Base-by-base conservation (phyloP, 164 flowering plant genomes). In the Litsea cubeba region DNA sequence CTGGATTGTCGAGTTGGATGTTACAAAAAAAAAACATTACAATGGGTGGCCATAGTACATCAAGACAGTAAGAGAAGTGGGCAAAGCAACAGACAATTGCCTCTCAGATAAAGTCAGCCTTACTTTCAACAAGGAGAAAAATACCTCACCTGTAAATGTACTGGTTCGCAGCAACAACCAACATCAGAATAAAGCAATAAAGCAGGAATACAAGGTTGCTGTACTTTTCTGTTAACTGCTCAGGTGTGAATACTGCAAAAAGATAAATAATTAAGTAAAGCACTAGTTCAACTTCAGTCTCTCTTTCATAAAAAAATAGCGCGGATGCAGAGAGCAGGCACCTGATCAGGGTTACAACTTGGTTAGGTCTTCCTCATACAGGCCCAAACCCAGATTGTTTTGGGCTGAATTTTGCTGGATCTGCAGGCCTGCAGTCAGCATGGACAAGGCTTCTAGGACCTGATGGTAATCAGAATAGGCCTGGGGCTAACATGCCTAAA, bases 201-300 rank as follows among this genome's bases (percentile, higher is more conserved):
- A 93, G 73, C 67, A 95, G 89, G 81, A 95, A 95, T 49, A 90
- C 77, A 20, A 85, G 76, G 80, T 93, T 93, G 84, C 91, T 86
- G 81, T 87, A 95, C 84, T 95, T 95, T 82, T 93, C 99, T 35
- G 87, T 95, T 89, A 95, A 85, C 81, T 95, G 89, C 81, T 91
- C 97, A n/a, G 98, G 94, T 40, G 99, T 95, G 81, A 83, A 95
- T 46, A 95, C 99, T 95, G 94, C 79, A 82, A 79, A 62, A 35
- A 15, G 28, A 69, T 24, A 62, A 65, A 50, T 24, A 57, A 14
- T 54, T 5, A 54, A 54, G n/a, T n/a, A 28, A 17, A 3, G 63
- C 11, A 24, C 20, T 11, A 25, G 69, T 65, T 25, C 18, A 25
- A 8, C 14, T 66, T 28, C n/a, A 25, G 26, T 28, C 35, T 69